Conservation (phyloP, 2,329 filamentous ascomycete species). For the Cladosporium sp. region DNA sequence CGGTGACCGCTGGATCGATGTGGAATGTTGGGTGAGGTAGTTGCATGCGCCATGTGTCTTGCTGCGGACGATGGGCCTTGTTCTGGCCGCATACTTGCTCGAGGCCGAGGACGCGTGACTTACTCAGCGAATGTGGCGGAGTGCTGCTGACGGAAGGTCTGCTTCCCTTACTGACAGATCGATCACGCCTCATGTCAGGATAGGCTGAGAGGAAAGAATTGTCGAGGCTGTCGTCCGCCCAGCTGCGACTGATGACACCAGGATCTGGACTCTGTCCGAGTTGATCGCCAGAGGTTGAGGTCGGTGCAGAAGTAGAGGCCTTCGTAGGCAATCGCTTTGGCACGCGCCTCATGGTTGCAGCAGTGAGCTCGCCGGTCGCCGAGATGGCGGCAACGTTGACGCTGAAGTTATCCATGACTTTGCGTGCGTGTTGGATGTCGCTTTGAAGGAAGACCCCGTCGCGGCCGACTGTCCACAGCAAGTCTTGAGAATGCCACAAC, state of each 20-base stretch:
- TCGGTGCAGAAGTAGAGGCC: neutral
- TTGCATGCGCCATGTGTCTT: conserved; percentile 23
- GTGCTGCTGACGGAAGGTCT: conserved; percentile 16
- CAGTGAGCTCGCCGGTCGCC: conserved; percentile 51
- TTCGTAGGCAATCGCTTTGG: conserved; percentile 1
- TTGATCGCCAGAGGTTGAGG: conserved; percentile 2
- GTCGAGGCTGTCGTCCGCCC: conserved; percentile 55
- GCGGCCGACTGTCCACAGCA: conserved; percentile 61
- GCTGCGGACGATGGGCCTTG: conserved; percentile 26
- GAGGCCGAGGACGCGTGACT: conserved; percentile 4
- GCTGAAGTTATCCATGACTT: conserved; percentile 50
- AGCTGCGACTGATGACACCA: conserved; percentile 34
- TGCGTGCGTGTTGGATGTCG: conserved; percentile 57
- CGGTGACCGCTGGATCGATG: conserved; percentile 2
- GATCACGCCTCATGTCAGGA: conserved; percentile 13
- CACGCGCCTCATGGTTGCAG: conserved; percentile 4
- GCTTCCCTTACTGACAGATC: conserved; percentile 13
- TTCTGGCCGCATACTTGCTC: conserved; percentile 28
- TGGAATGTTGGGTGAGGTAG: conserved; percentile 16
- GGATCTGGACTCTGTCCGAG: conserved; percentile 33
- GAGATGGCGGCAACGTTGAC: conserved; percentile 55
- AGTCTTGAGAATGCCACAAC: conserved; percentile 61
- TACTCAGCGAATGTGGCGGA: conserved; percentile 3
- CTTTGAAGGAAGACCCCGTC: conserved; percentile 60
- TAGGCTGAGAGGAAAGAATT: conserved; percentile 49